These are phyloP conservation scores for Monosporascus sp. DNA, from an alignment of 2,329 filamentous ascomycete species.

Conservation along the genomic window DNA sequence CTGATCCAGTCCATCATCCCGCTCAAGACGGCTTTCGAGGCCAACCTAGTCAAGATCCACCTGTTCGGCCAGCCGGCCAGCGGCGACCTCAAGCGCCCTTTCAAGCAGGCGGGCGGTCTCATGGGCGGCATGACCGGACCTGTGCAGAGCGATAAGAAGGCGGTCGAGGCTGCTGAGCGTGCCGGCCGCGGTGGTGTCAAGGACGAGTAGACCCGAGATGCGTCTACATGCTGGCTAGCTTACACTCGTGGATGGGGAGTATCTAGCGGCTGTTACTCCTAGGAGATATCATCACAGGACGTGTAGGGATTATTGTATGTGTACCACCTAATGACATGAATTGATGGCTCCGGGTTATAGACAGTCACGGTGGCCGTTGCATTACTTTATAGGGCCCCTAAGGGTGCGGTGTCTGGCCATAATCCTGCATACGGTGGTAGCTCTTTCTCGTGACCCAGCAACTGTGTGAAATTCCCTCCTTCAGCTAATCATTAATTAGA, in stretches of 20 bases:
- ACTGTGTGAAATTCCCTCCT: no score
- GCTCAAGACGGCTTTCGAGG: constrained; percentile 90
- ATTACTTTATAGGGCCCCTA: no score
- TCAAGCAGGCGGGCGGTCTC: constrained; percentile 80
- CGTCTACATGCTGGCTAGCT: background rate
- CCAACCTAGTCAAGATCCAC: constrained; percentile 95
- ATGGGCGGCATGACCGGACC: constrained; percentile 72
- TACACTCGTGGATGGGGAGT: background rate
- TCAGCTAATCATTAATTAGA: no score
- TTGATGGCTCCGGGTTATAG: background rate
- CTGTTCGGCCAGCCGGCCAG: constrained; percentile 78
- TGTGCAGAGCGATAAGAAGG: constrained; percentile 88
- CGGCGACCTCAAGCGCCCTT: constrained; percentile 91
- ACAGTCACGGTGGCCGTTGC: background rate
- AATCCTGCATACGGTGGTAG: no score
- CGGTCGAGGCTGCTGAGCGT: constrained; percentile 74
- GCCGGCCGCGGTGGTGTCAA: constrained; percentile 65
- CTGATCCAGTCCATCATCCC: constrained; percentile 98
- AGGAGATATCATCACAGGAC: background rate
- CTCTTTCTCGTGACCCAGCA: no score
- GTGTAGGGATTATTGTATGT: background rate
- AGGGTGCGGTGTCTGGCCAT: no score
- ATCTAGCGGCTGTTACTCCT: background rate
- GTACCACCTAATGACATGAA: background rate
- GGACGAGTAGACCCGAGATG: constrained; percentile 53